Evolutionary conservation across 208 protist species (phyloP), one percentile per base, ranked within the genome.

Genomic region (Vickermania spadyakhi): DNA sequence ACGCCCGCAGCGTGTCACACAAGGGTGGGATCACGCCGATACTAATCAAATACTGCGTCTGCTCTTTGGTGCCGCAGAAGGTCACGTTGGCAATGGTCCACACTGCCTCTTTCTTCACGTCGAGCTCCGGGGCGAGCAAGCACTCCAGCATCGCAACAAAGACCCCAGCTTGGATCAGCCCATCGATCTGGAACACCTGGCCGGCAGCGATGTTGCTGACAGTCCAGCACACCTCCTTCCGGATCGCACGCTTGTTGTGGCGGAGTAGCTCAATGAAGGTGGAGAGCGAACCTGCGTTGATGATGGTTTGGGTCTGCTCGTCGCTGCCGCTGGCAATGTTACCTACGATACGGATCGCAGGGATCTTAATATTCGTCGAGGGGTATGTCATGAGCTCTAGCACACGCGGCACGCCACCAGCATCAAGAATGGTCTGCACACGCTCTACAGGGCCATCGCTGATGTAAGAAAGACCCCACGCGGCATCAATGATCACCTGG

Each of bases 131-230:
- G 26, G 74, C 73, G 22, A 41, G 13, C 4, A 99, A 75, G 31
- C 97, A 86, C 18, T 91, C 60, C 42, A 98, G 67, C 29, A 99
- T 79, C 14, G 98, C 71, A 23, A 84, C 69, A 62, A 98, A 96
- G 49, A 99, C 73, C 59, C 93, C 81, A 55, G 80, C 66, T 18
- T 84, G 71, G 29, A 98, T 86, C 29, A 98, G 75, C 0, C 79
- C 73, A 52, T 98, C 89, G 52, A 99, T 97, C 78, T 99, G 98
- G 13, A 75, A 53, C 2, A 66, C 50, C 70, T 72, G 96, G 53
- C 98, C 98, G 3, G 98, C 97, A 21, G 97, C 97, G 54, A 99
- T 98, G 89, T 99, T 99, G 13, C 97, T 99, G 56, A 99, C 84
- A 3, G 97, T 97, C 98, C 98, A 99, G 79, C 96, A 99, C 22